Base-by-base conservation (phyloP, 2,329 filamentous ascomycete species). In the Madurella fahalii region DNA sequence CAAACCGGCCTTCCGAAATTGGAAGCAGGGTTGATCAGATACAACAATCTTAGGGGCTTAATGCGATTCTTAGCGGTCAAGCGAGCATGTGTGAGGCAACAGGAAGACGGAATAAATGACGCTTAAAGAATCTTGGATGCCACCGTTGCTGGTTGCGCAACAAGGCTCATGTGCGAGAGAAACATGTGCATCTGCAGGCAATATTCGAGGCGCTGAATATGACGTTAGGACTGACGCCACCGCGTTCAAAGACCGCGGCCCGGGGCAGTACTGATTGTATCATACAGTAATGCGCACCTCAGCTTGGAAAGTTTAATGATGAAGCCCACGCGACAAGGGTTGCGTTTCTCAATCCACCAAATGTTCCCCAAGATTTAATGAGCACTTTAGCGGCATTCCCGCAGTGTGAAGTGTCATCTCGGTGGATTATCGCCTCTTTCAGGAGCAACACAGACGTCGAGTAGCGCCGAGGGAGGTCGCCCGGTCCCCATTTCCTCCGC, bases 311-410 rank as follows among this genome's bases (percentile, higher is more conserved):
- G 46, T 52, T 58, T 57, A 56, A 57, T 52, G 40, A 59, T 20
- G 46, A 50, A 41, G 41, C 51, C 13, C 48, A 39, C 40, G 40
- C 30, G 49, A 54, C 57, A 59, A 32, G 52, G 57, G 54, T 46
- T 15, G 34, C 34, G 34, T 15, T 34, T 34, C 18, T 45, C 42
- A 47, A 49, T 52, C 48, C 44, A 20, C 49, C 52, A 50, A 31
- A 37, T 48, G 42, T 40, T 49, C 51, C 46, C 40, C 52, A 47
- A 46, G 40, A 42, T 57, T 57, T 53, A 55, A 57, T 54, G 49
- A 59, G 18, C 45, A 17, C 18, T 41, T 55, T 53, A 55, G 52
- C 52, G 54, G 40, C 45, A 47, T 54, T 44, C 16, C 47, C n/a
- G 9, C 20, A 45, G 34, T 37, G 9, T 12, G 34, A 37, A 9